phyloP scores from a whole-genome alignment of 2,329 filamentous ascomycete species.

The Apiospora sp. region DNA sequence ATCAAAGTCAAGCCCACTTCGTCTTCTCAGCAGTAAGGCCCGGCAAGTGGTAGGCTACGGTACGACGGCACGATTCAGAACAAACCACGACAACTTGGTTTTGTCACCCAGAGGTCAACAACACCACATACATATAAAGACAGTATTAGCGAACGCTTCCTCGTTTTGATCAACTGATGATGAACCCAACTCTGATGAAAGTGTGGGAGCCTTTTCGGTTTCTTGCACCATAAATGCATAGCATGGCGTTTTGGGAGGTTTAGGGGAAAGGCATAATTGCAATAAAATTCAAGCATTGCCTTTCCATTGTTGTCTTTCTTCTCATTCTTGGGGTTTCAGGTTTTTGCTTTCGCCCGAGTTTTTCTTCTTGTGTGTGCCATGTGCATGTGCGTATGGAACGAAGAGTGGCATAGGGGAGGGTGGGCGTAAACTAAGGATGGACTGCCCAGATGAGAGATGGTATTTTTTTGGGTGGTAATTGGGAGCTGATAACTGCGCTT shows the following conservation, averaged over 20 bases:
- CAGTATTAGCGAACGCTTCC: neutral
- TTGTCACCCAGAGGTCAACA: neutral
- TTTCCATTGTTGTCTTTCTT: neutral
- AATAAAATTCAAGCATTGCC: conserved; percentile 6
- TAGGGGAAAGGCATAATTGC: conserved; percentile 7
- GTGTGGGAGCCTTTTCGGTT: neutral
- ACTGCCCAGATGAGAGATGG: neutral
- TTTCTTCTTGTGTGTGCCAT: neutral
- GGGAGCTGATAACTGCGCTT: neutral
- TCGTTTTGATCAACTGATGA: conserved; percentile 12
- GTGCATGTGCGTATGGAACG: neutral
- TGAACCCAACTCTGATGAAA: neutral
- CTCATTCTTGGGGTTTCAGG: neutral
- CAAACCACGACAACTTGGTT: neutral
- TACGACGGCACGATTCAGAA: conserved; percentile 1
- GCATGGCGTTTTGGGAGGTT: conserved; percentile 4
- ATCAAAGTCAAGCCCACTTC: conserved; percentile 40
- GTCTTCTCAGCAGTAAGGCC: conserved; percentile 24
- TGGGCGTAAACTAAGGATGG: neutral
- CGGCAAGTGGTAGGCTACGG: neutral
- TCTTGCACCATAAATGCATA: conserved; percentile 18
- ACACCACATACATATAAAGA: neutral
- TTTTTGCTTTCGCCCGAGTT: neutral
- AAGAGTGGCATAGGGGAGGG: neutral
- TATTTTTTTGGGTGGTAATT: neutral